Percentiles rank a stretch among this genome's conserved stretches.
Evolutionary conservation across 345 rosid species (phyloP).

Genomic region (Bretschneidera sinensis): DNA sequence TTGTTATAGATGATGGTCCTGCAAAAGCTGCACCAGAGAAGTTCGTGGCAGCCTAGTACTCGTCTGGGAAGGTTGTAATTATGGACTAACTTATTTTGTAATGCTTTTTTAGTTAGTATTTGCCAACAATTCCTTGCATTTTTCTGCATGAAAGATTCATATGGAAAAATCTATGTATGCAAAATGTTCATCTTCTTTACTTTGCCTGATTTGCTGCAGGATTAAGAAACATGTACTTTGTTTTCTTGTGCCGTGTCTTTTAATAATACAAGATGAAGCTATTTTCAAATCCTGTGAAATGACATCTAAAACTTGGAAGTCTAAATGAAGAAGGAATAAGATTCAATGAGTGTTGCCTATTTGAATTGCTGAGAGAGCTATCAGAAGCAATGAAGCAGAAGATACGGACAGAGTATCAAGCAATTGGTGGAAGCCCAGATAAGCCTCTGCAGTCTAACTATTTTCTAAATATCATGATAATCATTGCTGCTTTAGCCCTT

Average conservation of each 20-base stretch:
- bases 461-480: conserved; percentile 77
- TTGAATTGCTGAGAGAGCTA: conserved; percentile 76
- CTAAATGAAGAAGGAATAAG: conserved; percentile 42
- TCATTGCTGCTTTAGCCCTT: conserved; percentile 61
- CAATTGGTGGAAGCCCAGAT: conserved; percentile 77
- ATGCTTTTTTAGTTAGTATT: neutral
- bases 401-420: conserved; percentile 80
- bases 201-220: conserved; percentile 53
- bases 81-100: neutral
- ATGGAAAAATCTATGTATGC: conserved; percentile 14
- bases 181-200: conserved; percentile 31
- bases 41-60: conserved; percentile 84
- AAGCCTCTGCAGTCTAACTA: conserved; percentile 70
- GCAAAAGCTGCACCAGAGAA: conserved; percentile 52
- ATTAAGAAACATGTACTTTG: conserved; percentile 38
- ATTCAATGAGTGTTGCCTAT: conserved; percentile 41
- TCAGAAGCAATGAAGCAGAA: conserved; percentile 89
- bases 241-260: conserved; percentile 40
- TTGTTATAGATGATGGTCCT: conserved; percentile 46
- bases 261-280: conserved; percentile 40
- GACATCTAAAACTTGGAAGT: conserved; percentile 35
- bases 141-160: conserved; percentile 12
- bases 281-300: conserved; percentile 33
- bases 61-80: conserved; percentile 66
- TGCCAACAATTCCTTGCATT: conserved; percentile 10